These are phyloP conservation scores for Agaricus subrufescens DNA, from an alignment of 768 basidiomycete genomes.

Conservation along the genomic window DNA sequence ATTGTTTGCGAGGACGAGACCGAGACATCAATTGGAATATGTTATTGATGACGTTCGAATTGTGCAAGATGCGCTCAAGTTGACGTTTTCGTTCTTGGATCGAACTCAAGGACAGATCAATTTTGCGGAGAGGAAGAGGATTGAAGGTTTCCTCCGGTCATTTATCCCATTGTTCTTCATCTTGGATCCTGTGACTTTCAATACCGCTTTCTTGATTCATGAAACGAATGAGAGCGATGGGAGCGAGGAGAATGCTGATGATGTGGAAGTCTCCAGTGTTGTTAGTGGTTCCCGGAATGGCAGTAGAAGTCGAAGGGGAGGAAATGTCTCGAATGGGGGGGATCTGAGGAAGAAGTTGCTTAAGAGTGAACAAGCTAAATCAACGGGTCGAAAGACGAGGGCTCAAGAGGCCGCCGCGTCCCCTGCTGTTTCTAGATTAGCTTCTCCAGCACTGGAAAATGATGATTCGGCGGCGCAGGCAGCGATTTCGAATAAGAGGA, in stretches of 20 bases:
- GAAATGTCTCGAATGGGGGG: conserved; percentile 31
- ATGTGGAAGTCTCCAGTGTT: conserved; percentile 32
- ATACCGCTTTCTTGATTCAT: conserved; percentile 59
- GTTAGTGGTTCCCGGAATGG: conserved; percentile 7
- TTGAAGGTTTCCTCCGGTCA: conserved; percentile 78
- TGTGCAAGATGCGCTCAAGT: conserved; percentile 82
- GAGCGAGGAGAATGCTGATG: conserved; percentile 47
- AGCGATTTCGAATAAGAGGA: conserved; percentile 21
- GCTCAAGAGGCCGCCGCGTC: conserved; percentile 43
- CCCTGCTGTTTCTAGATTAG: conserved; percentile 53
- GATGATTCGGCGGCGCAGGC: conserved; percentile 29
- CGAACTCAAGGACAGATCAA: conserved; percentile 76
- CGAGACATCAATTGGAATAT: conserved; percentile 78
- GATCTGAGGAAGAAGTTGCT: conserved; percentile 77
- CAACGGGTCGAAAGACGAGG: conserved; percentile 53
- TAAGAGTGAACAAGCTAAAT: conserved; percentile 82
- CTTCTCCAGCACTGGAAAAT: conserved; percentile 55
- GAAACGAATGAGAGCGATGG: conserved; percentile 53
- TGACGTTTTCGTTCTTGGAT: conserved; percentile 88
- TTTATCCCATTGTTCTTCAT: conserved; percentile 77
- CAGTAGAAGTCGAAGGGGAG: conserved; percentile 5
- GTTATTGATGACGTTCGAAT: conserved; percentile 69
- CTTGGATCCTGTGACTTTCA: conserved; percentile 65
- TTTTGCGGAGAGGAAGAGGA: conserved; percentile 66
- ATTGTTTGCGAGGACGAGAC: conserved; percentile 54